Evolutionary conservation across 2,329 filamentous ascomycete species (phyloP).

Genomic region (Escovopsis sp.): DNA sequence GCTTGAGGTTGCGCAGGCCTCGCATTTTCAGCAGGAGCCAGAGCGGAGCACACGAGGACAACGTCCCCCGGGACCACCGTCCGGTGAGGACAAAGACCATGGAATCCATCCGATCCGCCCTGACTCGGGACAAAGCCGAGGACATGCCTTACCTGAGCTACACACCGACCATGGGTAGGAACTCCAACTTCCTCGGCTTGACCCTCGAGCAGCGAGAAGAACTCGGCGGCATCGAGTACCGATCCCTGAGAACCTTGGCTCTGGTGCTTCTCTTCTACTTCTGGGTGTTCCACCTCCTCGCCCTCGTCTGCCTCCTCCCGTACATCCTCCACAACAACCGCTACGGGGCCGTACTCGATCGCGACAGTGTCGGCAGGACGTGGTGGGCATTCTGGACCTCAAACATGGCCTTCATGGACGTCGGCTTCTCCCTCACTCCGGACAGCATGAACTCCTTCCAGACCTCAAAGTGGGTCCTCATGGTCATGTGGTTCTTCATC

Average conservation of each 20-base stretch:
- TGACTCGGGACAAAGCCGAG: slow-evolving; percentile 37
- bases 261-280: slow-evolving; percentile 68
- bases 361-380: slow-evolving; percentile 44
- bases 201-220: slow-evolving; percentile 88
- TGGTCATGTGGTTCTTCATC: slow-evolving; percentile 73
- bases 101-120: slow-evolving; percentile 41
- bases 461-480: slow-evolving; percentile 56
- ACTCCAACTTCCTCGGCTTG: slow-evolving; percentile 81
- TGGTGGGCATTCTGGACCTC: slow-evolving; percentile 95
- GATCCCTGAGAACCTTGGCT: slow-evolving; percentile 74
- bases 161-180: slow-evolving; percentile 81
- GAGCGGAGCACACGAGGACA: slow-evolving; percentile 23
- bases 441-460: slow-evolving; percentile 92
- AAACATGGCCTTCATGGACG: slow-evolving; percentile 80
- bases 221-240: slow-evolving; percentile 90
- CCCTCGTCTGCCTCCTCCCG: slow-evolving; percentile 56
- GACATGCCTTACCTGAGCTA: slow-evolving; percentile 86
- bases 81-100: slow-evolving; percentile 33
- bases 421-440: slow-evolving; percentile 84
- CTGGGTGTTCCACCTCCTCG: slow-evolving; percentile 67
- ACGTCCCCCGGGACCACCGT: slow-evolving; percentile 11
- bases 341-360: slow-evolving; percentile 52
- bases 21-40: slow-evolving; percentile 22
- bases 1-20: slow-evolving; percentile 30
- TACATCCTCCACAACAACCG: slow-evolving; percentile 56